These are phyloP conservation scores for Centrapalus pauciflorus DNA, from an alignment of 129 eudicot genomes.

Conservation along the genomic window DNA sequence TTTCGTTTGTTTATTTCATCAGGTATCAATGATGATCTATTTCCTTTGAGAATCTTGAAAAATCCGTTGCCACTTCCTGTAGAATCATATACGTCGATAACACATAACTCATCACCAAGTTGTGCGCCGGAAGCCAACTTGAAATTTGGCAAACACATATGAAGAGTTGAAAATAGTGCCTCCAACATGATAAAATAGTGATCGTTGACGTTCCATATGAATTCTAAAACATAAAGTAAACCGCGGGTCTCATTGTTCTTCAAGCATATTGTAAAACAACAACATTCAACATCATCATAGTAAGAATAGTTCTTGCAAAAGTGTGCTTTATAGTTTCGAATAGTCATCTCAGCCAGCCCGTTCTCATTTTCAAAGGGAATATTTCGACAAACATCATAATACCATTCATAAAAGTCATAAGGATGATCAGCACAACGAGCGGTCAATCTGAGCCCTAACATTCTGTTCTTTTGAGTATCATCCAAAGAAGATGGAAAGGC, in stretches of 20 bases:
- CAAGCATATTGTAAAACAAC: slow-evolving; percentile 5
- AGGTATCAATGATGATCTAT: neutral
- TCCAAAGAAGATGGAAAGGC: neutral
- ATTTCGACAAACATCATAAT: neutral
- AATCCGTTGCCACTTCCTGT: neutral
- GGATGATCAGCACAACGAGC: neutral
- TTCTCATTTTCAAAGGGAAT: neutral
- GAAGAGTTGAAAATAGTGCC: neutral
- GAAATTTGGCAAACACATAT: slow-evolving; percentile 7
- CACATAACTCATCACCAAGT: neutral
- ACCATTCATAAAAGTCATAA: neutral
- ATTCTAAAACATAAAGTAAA: neutral
- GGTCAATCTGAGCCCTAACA: neutral
- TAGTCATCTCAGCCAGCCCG: neutral
- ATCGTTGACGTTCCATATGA: neutral
- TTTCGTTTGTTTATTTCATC: neutral
- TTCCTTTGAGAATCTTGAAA: slow-evolving; percentile 5
- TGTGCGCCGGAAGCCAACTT: neutral
- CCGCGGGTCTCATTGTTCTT: slow-evolving; percentile 3
- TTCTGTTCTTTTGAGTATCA: neutral
- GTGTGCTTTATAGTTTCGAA: neutral
- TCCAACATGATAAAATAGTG: neutral
- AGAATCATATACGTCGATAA: neutral
- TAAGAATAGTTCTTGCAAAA: neutral
- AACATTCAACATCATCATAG: neutral